These are phyloP conservation scores for Choiromyces venosus DNA, from an alignment of 495 filamentous ascomycete genomes.

Conservation along the genomic window DNA sequence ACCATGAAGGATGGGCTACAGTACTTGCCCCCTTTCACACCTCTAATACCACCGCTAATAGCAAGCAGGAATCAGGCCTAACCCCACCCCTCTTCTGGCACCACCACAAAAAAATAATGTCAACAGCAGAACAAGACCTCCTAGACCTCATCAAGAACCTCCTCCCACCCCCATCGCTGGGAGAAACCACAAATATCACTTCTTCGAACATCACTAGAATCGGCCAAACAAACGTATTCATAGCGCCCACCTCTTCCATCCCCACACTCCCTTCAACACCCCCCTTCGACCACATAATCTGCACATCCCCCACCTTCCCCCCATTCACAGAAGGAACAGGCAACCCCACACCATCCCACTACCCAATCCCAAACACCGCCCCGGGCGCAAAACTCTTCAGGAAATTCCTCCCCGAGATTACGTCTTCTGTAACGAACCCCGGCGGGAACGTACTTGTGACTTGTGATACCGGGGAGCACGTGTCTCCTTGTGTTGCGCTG, in stretches of 20 bases:
- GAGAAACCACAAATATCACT: too few relatives aligned
- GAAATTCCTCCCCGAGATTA: conserved; percentile 3
- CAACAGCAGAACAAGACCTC: conserved; percentile 18
- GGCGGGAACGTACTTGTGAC: conserved; percentile 51
- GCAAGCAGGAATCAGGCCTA: conserved; percentile 50
- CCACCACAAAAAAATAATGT: conserved; percentile 46
- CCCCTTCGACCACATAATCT: not conserved
- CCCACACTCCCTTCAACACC: not conserved
- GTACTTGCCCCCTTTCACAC: conserved; percentile 21
- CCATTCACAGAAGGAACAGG: not conserved
- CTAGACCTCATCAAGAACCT: conserved; percentile 8
- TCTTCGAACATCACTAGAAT: not conserved
- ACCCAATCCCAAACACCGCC: conserved; percentile 8
- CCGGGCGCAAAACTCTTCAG: conserved; percentile 1
- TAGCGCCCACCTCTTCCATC: not conserved
- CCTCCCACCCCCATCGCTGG: not conserved
- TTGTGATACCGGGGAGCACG: conserved; percentile 60
- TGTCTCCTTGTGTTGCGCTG: conserved; percentile 59
- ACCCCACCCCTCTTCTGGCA: conserved; percentile 75
- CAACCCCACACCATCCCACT: conserved; percentile 20
- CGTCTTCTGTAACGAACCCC: not conserved
- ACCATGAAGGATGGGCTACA: conserved; percentile 79
- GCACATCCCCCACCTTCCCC: not conserved
- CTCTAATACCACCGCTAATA: conserved; percentile 1
- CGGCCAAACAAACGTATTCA: not conserved